Conservation (phyloP, 2,329 filamentous ascomycete species). For the Cladophialophora chaetospira region DNA sequence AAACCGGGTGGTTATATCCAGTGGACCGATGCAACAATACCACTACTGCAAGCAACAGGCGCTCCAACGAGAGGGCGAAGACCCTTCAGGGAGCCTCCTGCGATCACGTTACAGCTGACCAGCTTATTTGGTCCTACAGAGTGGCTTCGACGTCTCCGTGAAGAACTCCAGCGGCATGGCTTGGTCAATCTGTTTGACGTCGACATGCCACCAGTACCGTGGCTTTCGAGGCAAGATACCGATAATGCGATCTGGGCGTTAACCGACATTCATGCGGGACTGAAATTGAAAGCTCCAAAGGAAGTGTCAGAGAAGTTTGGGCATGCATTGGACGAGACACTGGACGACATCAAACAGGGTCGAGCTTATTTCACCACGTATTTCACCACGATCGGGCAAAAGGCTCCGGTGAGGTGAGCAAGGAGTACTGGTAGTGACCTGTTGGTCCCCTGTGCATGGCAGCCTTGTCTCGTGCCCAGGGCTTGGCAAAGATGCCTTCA, state of each 20-base stretch:
- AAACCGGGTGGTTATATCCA: slow-evolving; percentile 9
- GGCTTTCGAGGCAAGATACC: slow-evolving; percentile 8
- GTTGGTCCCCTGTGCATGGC: neutral
- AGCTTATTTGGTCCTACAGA: neutral
- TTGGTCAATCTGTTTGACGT: neutral
- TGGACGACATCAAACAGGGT: slow-evolving; percentile 6
- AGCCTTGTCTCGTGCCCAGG: too few relatives aligned
- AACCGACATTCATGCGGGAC: slow-evolving; percentile 3
- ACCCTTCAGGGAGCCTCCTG: neutral
- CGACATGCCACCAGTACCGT: neutral
- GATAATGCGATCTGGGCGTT: slow-evolving; percentile 9
- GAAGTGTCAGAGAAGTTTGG: slow-evolving; percentile 1
- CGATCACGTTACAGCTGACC: neutral
- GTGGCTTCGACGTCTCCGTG: neutral
- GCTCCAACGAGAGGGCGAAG: neutral
- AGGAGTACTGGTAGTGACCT: neutral
- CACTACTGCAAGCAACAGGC: neutral
- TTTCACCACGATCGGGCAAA: slow-evolving; percentile 13
- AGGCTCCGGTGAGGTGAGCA: neutral
- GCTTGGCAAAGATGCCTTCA: too few relatives aligned
- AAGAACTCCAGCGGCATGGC: slow-evolving; percentile 2
- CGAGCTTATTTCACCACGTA: slow-evolving; percentile 2
- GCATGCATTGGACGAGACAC: neutral
- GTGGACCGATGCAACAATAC: slow-evolving; percentile 6
- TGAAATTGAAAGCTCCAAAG: neutral